These are phyloP conservation scores for Lactifluus piperatus DNA, from an alignment of 768 basidiomycete genomes.

Conservation along the genomic window DNA sequence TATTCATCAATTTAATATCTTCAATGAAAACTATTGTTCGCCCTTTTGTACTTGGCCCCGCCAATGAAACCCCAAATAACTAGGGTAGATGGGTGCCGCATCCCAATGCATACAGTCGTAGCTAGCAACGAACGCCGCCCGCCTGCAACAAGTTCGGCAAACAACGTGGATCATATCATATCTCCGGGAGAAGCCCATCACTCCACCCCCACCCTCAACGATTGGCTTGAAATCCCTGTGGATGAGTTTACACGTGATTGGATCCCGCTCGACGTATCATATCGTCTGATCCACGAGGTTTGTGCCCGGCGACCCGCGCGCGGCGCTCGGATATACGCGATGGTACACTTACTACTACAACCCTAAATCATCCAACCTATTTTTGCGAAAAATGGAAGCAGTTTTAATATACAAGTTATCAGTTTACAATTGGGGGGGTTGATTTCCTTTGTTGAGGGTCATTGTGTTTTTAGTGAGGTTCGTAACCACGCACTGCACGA, in stretches of 20 bases:
- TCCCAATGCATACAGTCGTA: too few relatives aligned
- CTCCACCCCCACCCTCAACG: too few relatives aligned
- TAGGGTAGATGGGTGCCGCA: too few relatives aligned
- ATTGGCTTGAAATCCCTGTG: neutral
- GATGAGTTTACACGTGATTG: neutral
- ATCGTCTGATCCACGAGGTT: conserved; percentile 3
- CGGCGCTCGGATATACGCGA: neutral
- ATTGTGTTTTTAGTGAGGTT: neutral
- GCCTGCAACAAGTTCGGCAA: neutral
- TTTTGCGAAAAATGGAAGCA: neutral
- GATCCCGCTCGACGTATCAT: neutral
- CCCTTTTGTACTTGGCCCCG: neutral
- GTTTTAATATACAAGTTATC: too few relatives aligned
- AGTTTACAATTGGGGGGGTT: neutral
- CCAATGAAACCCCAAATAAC: neutral
- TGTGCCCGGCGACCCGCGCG: neutral
- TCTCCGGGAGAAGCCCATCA: neutral
- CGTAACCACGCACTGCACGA: neutral
- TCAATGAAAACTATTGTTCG: neutral
- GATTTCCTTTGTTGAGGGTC: neutral
- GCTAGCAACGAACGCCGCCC: neutral
- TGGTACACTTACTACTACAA: too few relatives aligned
- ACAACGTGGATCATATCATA: neutral
- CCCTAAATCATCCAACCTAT: neutral
- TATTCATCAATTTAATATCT: neutral